These are phyloP conservation scores for Mycena galericulata DNA, from an alignment of 768 basidiomycete species.

Conservation along the genomic window DNA sequence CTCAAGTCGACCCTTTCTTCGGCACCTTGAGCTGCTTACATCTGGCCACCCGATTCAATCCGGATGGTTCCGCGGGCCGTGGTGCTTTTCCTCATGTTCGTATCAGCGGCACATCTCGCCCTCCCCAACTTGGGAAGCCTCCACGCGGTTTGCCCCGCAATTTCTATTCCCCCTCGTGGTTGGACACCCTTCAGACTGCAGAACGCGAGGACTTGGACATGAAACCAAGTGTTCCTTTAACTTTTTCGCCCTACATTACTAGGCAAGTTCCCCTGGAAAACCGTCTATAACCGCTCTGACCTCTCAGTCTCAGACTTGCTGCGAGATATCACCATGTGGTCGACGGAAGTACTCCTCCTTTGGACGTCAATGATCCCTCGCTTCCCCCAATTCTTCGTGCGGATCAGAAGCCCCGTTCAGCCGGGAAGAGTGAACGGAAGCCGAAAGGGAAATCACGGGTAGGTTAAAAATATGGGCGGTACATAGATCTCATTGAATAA, in stretches of 20 bases:
- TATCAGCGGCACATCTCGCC: neutral
- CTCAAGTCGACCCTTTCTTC: neutral
- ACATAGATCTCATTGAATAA: no score
- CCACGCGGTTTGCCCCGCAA: neutral
- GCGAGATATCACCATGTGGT: neutral
- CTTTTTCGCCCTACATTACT: neutral
- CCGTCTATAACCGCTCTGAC: neutral
- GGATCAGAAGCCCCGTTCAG: no score
- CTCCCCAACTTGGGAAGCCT: neutral
- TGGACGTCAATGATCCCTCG: neutral
- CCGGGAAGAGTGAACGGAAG: no score
- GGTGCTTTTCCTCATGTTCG: neutral
- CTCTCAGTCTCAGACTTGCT: neutral
- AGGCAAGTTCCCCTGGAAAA: neutral
- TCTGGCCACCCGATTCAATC: neutral
- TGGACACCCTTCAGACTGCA: neutral
- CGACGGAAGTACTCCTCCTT: neutral
- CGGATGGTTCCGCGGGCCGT: neutral
- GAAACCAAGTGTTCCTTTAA: neutral
- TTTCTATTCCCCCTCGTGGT: neutral
- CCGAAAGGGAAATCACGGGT: no score
- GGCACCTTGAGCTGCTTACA: neutral
- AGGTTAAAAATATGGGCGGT: no score
- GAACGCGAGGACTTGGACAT: neutral
- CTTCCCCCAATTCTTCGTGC: neutral